Evolutionary conservation across 192 early-diverging fungal species (phyloP).

Genomic region (Geranomyces michiganensis): DNA sequence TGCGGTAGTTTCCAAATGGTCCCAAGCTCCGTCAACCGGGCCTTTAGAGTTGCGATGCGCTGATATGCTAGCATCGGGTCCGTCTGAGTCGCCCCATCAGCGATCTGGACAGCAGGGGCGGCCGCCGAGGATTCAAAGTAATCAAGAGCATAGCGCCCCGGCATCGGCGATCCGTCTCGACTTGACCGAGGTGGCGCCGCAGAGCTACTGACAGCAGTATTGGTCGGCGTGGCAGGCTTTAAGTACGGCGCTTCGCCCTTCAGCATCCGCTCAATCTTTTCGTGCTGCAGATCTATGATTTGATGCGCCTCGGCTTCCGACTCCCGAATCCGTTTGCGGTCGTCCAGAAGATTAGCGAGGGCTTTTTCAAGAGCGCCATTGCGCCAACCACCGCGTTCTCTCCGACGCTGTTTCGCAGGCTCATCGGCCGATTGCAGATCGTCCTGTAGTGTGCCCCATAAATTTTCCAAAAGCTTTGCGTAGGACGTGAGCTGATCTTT

Average conservation of each 20-base stretch:
- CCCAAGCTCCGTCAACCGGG: constrained; percentile 7
- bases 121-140: background rate
- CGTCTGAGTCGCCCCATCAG: constrained; percentile 12
- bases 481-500: background rate
- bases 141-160: background rate
- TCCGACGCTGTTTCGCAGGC: background rate
- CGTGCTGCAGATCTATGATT: constrained; percentile 29
- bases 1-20: constrained; percentile 17
- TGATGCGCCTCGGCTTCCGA: constrained; percentile 27
- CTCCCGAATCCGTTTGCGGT: background rate
- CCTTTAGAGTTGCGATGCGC: constrained; percentile 25
- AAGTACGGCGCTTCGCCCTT: background rate
- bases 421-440: background rate
- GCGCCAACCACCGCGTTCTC: background rate
- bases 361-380: constrained; percentile 18
- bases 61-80: constrained; percentile 33
- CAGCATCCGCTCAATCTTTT: constrained; percentile 22
- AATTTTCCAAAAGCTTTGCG: background rate
- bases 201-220: background rate
- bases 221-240: too few relatives aligned
- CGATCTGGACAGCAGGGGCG: background rate
- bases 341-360: background rate
- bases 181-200: background rate
- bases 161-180: background rate
- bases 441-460: background rate